Conservation (phyloP, 139 green algal genomes). For the Chlorella sorokiniana region DNA sequence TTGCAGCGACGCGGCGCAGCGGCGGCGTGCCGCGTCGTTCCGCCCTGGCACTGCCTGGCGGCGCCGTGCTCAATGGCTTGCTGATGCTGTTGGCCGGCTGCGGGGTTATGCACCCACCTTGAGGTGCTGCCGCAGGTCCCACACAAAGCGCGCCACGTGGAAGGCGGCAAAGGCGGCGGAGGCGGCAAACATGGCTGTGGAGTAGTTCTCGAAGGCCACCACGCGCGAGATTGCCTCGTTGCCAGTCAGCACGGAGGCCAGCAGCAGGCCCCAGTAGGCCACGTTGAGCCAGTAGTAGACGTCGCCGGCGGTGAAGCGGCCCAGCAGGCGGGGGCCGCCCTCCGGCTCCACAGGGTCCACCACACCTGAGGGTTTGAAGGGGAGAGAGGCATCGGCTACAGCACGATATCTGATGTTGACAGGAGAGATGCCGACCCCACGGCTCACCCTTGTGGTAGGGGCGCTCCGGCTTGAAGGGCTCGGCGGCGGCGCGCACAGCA, state of each 20-base stretch:
- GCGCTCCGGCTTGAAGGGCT: not conserved
- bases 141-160: slow-evolving; percentile 6
- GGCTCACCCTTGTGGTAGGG: slow-evolving; percentile 19
- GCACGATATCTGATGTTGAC: no score
- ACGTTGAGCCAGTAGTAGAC: slow-evolving; percentile 40
- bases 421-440: no score
- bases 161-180: slow-evolving; percentile 29
- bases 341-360: slow-evolving; percentile 1
- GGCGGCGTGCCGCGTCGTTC: not conserved
- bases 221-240: slow-evolving; percentile 27
- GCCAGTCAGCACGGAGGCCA: slow-evolving; percentile 37
- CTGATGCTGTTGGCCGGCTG: not conserved
- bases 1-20: not conserved
- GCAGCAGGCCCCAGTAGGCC: slow-evolving; percentile 21
- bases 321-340: not conserved
- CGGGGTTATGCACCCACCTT: not conserved
- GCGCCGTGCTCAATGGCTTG: not conserved
- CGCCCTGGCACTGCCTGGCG: not conserved
- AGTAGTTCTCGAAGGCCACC: slow-evolving; percentile 37
- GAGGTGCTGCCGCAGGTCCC: slow-evolving; percentile 32
- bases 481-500: not conserved
- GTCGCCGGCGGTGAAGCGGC: slow-evolving; percentile 23
- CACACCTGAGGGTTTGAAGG: slow-evolving; percentile 2
- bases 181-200: slow-evolving; percentile 37
- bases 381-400: no score